Percentiles rank a stretch among this genome's conserved stretches.
Conservation (phyloP, 805 yeast genomes). For the Ogataea saltuana region DNA sequence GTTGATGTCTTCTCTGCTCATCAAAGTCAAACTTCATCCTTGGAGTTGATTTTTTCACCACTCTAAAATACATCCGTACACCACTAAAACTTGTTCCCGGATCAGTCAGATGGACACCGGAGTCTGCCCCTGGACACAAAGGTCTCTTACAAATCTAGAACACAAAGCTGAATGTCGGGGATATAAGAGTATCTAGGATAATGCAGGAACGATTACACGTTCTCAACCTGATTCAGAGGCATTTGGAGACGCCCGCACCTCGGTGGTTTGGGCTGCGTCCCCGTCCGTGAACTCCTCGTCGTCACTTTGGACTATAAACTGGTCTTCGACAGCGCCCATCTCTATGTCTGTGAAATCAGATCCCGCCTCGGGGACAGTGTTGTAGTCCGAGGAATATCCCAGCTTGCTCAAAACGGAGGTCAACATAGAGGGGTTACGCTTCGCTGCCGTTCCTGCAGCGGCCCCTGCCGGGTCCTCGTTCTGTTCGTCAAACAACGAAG, state of each 20-base stretch:
- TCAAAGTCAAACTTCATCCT: too few relatives aligned
- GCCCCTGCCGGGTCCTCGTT: constrained; percentile 2
- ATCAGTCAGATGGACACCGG: too few relatives aligned
- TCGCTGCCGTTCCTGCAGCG: too few relatives aligned
- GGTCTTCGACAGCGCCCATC: constrained; percentile 42
- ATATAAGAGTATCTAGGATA: too few relatives aligned
- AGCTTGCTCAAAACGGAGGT: constrained; percentile 30
- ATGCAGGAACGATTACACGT: too few relatives aligned
- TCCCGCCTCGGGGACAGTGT: constrained; percentile 27
- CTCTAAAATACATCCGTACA: background rate
- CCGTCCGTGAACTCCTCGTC: constrained; percentile 38
- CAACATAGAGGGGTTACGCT: constrained; percentile 14
- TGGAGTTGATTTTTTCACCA: too few relatives aligned
- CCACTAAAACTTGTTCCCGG: background rate
- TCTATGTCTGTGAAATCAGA: constrained; percentile 40
- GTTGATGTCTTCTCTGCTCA: too few relatives aligned
- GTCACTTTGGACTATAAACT: constrained; percentile 51
- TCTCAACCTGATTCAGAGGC: background rate
- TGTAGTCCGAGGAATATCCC: constrained; percentile 41
- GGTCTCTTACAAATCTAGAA: too few relatives aligned
- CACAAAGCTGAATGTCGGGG: too few relatives aligned
- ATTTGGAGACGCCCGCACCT: background rate
- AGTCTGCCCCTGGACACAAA: too few relatives aligned
- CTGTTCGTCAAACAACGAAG: constrained; percentile 12
- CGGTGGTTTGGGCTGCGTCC: constrained; percentile 6